phyloP scores from a whole-genome alignment of 805 yeast species.

The Limtongozyma cylindracea region DNA sequence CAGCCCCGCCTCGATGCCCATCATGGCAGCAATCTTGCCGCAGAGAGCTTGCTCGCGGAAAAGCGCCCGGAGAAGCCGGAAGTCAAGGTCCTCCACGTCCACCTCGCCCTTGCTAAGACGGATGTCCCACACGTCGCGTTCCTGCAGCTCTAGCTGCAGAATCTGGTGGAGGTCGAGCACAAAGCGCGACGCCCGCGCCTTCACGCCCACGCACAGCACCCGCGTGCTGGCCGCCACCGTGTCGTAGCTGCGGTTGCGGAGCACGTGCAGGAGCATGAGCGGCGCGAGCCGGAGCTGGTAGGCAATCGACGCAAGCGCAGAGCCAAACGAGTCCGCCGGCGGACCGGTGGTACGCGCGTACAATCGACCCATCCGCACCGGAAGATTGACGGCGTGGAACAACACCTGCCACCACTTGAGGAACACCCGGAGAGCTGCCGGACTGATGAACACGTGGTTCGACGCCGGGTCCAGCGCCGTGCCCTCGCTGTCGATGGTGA shows the following conservation, averaged over 20 bases:
- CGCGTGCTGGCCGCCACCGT: constrained; percentile 14
- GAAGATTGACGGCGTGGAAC: constrained; percentile 9
- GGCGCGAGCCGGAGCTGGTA: constrained; percentile 4
- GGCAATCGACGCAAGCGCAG: too few relatives aligned
- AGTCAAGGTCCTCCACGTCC: constrained; percentile 40
- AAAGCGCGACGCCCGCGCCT: constrained; percentile 11
- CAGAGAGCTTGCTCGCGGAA: constrained; percentile 26
- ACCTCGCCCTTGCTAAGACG: constrained; percentile 44
- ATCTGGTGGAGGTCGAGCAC: too few relatives aligned
- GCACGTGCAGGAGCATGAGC: constrained; percentile 10
- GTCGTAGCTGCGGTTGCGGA: constrained; percentile 11
- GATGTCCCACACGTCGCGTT: constrained; percentile 18
- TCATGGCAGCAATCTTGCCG: constrained; percentile 4
- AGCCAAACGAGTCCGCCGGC: constrained; percentile 5
- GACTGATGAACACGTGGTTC: constrained; percentile 13
- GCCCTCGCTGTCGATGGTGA: constrained; percentile 11
- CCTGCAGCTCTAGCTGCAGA: too few relatives aligned
- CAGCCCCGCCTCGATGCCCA: constrained; percentile 1
- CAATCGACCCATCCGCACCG: constrained; percentile 9
- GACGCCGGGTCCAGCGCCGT: constrained; percentile 6
- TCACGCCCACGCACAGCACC: constrained; percentile 11
- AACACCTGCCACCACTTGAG: constrained; percentile 20
- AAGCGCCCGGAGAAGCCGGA: constrained; percentile 36
- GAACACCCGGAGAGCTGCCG: constrained; percentile 12
- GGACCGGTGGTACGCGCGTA: constrained; percentile 11